Conservation (phyloP, 768 basidiomycete genomes). For the Mycena metata region DNA sequence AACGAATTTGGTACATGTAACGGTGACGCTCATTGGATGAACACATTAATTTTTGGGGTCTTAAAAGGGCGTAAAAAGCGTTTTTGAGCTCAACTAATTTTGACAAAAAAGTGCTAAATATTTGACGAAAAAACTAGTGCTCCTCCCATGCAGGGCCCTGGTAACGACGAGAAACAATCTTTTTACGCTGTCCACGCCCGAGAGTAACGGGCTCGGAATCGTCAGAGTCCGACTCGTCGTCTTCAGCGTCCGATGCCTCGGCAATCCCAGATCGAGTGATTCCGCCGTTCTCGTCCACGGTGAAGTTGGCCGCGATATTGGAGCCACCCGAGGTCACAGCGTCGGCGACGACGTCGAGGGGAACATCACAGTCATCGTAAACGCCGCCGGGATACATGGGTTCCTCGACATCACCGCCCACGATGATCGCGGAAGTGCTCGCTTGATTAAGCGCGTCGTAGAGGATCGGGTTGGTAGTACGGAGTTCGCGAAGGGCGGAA, state of each 20-base stretch:
- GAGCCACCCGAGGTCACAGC: background rate
- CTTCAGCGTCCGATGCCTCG: constrained; percentile 10
- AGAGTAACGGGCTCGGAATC: background rate
- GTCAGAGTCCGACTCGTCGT: too few species aligned
- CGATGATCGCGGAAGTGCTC: background rate
- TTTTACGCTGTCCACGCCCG: constrained; percentile 15
- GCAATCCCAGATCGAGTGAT: constrained; percentile 19
- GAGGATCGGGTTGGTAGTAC: background rate
- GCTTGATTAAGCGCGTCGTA: constrained; percentile 4
- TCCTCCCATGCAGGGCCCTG: constrained; percentile 19
- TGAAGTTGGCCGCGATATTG: background rate
- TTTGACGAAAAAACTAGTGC: constrained; percentile 16
- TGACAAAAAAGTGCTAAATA: too few species aligned
- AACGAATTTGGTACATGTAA: background rate
- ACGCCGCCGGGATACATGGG: background rate
- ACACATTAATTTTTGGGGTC: constrained; percentile 13
- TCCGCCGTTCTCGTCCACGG: constrained; percentile 12
- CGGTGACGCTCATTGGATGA: constrained; percentile 18
- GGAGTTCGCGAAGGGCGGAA: constrained; percentile 10
- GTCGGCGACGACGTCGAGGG: constrained; percentile 16
- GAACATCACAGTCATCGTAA: constrained; percentile 31
- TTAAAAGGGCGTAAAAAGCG: constrained; percentile 1
- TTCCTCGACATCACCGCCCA: background rate
- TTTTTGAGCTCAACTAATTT: too few species aligned
- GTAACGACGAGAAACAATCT: background rate